Evolutionary conservation across 768 basidiomycete genomes (phyloP), one percentile per base, ranked within the genome.

Genomic region (Daedalea quercina): DNA sequence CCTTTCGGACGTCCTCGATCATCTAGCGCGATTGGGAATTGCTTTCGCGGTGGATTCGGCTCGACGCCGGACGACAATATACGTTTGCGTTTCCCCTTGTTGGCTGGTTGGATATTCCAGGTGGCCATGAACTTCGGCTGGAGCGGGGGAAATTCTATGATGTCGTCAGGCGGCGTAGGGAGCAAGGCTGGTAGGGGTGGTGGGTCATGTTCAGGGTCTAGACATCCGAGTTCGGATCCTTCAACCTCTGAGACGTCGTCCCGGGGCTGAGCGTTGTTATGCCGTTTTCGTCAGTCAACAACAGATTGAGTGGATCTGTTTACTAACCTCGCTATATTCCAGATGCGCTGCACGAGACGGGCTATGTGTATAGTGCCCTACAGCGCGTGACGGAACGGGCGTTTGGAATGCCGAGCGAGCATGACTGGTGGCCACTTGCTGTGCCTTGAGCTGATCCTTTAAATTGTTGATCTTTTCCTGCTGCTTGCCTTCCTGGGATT

Each of bases 101-200:
- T 25, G 15, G 12, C 7, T 23, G 41, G 31, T 34, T 17, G 41
- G 3, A 54, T n/a, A 22, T 54, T 54, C 53, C 53, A 54, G 48
- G 50, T 47, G 4, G 19, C 50, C 11, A 9, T 26, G 23, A 54
- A 54, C 31, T 24, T 49, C 19, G 43, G 12, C 25, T 34, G 50
- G 3, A 35, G 22, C 22, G 37, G n/a, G 9, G n/a, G 34, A 25
- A 17, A 9, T 12, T 17, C 13, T n/a, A 40, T 24, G 19, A 40
- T 3, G 23, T 9, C 23, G 33, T 24, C 22, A n/a, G 33, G n/a
- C 25, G 33, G 48, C 3, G 33, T 17, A 12, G 48, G 48, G 48
- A 40, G 22, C n/a, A 49, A 28, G 7, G 48, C 6, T 19, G 48
- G 48, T 4, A 37, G 48, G 3, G 17, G 48, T 26, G 11, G 9